Percentiles rank a stretch among this genome's conserved stretches.
phyloP scores from a whole-genome alignment of 176 grass and related monocot genomes.

The Miscanthus lutarioriparius region DNA sequence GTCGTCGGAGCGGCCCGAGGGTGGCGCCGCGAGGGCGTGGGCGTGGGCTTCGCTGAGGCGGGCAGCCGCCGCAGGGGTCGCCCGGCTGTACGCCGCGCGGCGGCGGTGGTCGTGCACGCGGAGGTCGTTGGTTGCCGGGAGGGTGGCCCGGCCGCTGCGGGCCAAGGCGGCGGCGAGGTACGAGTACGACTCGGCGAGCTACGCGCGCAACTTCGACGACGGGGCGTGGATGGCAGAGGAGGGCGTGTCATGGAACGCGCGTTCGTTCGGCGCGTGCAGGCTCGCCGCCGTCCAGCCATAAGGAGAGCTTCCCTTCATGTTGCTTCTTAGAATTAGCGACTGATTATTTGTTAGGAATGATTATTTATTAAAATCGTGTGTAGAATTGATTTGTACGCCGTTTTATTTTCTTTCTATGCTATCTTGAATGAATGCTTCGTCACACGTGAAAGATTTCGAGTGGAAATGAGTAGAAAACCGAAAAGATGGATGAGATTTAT shows the following conservation, averaged over 20 bases:
- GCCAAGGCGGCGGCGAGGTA: neutral
- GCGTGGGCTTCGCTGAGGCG: conserved; percentile 20
- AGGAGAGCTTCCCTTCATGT: neutral
- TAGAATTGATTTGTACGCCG: neutral
- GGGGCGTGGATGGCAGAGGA: conserved; percentile 62
- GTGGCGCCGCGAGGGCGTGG: neutral
- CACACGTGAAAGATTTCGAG: neutral
- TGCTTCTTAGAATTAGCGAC: neutral
- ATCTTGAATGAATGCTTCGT: neutral
- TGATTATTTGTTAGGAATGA: neutral
- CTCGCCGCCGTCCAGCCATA: neutral
- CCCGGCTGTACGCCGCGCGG: neutral
- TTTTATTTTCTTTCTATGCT: neutral
- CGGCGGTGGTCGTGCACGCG: conserved; percentile 20
- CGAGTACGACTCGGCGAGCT: conserved; percentile 56
- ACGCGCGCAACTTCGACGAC: conserved; percentile 72
- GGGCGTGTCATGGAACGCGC: conserved; percentile 44
- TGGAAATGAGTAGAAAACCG: neutral
- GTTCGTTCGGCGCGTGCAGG: conserved; percentile 31
- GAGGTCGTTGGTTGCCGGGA: neutral
- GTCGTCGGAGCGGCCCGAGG: neutral
- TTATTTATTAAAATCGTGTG: neutral
- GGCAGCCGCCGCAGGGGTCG: neutral
- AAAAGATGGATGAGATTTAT: neutral
- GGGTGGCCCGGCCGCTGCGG: neutral